phyloP scores from a whole-genome alignment of 2,329 filamentous ascomycete species.

The Arthrinium phaeospermum region DNA sequence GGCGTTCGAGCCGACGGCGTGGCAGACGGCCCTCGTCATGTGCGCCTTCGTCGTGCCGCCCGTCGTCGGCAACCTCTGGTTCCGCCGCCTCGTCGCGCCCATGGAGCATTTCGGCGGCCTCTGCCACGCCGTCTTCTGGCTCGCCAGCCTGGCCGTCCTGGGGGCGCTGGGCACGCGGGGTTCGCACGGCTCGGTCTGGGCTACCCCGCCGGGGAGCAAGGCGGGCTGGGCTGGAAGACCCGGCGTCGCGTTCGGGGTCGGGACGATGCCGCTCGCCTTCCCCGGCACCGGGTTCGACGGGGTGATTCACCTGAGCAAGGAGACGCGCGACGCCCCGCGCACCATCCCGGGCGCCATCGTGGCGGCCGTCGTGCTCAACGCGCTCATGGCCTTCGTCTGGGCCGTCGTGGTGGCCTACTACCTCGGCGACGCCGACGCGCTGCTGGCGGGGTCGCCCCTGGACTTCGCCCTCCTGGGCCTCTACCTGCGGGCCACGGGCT shows the following conservation, averaged over 20 bases:
- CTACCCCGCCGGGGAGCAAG: not conserved
- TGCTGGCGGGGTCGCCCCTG: not conserved
- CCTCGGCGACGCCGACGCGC: not conserved
- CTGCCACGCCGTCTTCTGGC: conserved; percentile 21
- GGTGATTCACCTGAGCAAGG: conserved; percentile 20
- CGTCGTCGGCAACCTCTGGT: conserved; percentile 19
- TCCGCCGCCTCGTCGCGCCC: conserved; percentile 16
- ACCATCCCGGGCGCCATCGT: conserved; percentile 7
- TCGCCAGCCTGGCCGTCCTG: conserved; percentile 13
- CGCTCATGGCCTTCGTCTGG: not conserved
- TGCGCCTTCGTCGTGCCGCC: conserved; percentile 18
- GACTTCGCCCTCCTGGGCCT: not conserved
- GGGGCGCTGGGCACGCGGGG: not conserved
- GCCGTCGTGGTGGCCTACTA: not conserved
- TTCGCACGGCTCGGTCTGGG: conserved; percentile 19
- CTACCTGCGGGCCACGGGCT: not conserved
- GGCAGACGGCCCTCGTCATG: conserved; percentile 21
- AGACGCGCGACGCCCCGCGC: conserved; percentile 19
- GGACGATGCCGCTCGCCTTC: conserved; percentile 11
- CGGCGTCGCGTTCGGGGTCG: conserved; percentile 18
- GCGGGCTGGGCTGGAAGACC: conserved; percentile 8
- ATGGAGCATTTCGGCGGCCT: conserved; percentile 20
- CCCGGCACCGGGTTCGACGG: conserved; percentile 16
- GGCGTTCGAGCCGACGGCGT: not conserved
- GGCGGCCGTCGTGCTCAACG: not conserved